phyloP scores from a whole-genome alignment of 805 yeast species.

The Schwanniomyces polymorphus region DNA sequence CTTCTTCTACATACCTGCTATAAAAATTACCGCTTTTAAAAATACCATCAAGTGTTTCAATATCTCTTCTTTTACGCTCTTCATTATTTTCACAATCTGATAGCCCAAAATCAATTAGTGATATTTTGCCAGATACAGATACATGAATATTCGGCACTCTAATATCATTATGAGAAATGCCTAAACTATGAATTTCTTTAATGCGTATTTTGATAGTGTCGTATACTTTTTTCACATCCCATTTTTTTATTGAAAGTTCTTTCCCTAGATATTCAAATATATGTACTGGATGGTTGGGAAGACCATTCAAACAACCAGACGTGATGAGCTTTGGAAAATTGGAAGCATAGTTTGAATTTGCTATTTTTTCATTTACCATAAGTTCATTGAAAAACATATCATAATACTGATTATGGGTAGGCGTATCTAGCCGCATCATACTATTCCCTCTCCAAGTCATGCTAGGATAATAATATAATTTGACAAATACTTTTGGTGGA shows the following conservation, averaged over 20 bases:
- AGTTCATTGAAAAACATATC: slow-evolving; percentile 3
- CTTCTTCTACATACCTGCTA: not conserved
- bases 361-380: not conserved
- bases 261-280: slow-evolving; percentile 4
- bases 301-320: slow-evolving; percentile 1
- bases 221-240: slow-evolving; percentile 1
- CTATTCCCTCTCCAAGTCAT: not conserved
- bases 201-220: not conserved
- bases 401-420: not conserved
- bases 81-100: not conserved
- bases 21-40: not conserved
- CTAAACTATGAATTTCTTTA: not conserved
- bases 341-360: slow-evolving; percentile 2
- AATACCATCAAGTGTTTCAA: not conserved
- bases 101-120: not conserved
- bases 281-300: slow-evolving; percentile 1
- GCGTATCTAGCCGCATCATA: not conserved
- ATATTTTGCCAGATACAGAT: not conserved
- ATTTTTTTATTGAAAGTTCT: not conserved
- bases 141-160: not conserved
- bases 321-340: slow-evolving; percentile 2
- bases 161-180: not conserved
- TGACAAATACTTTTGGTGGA: slow-evolving; percentile 1
- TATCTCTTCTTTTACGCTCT: not conserved
- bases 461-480: slow-evolving; percentile 1